Conservation (phyloP, 305 asterid species). For the Salvia sclarea region DNA sequence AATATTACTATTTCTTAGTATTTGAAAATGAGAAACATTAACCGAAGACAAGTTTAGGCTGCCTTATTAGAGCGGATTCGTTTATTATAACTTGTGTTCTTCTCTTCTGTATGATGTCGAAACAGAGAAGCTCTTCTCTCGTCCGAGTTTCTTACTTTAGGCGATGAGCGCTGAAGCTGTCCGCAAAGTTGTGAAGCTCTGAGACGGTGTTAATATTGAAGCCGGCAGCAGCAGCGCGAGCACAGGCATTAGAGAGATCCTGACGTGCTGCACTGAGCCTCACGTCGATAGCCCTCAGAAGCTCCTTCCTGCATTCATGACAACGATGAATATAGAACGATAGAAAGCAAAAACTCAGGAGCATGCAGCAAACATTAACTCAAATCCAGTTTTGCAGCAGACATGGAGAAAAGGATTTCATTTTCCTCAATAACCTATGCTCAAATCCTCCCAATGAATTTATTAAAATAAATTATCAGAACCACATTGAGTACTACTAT, state of each 20-base stretch:
- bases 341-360: neutral
- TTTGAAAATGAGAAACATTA: neutral
- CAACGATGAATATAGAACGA: neutral
- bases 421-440: neutral
- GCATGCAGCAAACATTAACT: neutral
- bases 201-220: slow-evolving; percentile 64
- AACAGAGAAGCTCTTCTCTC: neutral
- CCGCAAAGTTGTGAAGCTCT: slow-evolving; percentile 85
- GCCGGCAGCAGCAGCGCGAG: slow-evolving; percentile 87
- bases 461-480: neutral
- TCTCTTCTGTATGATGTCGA: neutral
- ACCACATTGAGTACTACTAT: neutral
- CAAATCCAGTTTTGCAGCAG: neutral
- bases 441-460: neutral
- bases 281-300: slow-evolving; percentile 84
- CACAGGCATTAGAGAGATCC: slow-evolving; percentile 67
- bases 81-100: neutral
- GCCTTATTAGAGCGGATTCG: neutral
- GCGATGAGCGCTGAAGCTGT: slow-evolving; percentile 70
- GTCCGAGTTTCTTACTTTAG: slow-evolving; percentile 54
- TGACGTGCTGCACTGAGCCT: slow-evolving; percentile 79
- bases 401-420: neutral
- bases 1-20: neutral
- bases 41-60: neutral
- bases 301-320: slow-evolving; percentile 70